Evolutionary conservation across 1,284 basidiomycete genomes (phyloP).

Genomic region (Leccinum griseonigrum): DNA sequence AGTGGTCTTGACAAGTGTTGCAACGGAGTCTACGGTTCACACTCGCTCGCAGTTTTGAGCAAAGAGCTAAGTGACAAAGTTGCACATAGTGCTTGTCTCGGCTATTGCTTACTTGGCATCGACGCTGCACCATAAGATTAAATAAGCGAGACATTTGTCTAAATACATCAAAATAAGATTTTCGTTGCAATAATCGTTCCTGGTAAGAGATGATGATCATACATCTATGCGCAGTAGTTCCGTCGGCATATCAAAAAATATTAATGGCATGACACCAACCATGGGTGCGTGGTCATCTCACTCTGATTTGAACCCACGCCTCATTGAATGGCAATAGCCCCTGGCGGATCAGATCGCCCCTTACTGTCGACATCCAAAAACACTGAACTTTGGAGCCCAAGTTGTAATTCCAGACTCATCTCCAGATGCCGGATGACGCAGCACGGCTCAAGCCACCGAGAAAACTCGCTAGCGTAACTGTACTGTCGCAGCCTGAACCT

Average conservation of each 20-base stretch:
- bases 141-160: neutral
- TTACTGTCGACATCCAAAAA: neutral
- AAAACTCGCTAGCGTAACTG: neutral
- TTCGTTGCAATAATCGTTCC: neutral
- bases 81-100: too few relatives aligned
- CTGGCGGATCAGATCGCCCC: neutral
- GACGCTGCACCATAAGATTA: neutral
- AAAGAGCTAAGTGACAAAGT: neutral
- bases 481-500: neutral
- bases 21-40: neutral
- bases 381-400: neutral
- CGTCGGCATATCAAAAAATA: neutral
- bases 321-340: neutral
- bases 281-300: neutral
- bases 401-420: neutral
- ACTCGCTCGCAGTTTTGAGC: neutral
- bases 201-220: neutral
- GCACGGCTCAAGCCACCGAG: neutral
- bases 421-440: neutral
- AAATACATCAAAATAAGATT: neutral
- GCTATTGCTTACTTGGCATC: too few relatives aligned
- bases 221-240: neutral
- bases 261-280: neutral
- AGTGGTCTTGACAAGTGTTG: neutral
- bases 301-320: neutral